Conservation (phyloP, 768 basidiomycete genomes). For the Baorangia bicolor region DNA sequence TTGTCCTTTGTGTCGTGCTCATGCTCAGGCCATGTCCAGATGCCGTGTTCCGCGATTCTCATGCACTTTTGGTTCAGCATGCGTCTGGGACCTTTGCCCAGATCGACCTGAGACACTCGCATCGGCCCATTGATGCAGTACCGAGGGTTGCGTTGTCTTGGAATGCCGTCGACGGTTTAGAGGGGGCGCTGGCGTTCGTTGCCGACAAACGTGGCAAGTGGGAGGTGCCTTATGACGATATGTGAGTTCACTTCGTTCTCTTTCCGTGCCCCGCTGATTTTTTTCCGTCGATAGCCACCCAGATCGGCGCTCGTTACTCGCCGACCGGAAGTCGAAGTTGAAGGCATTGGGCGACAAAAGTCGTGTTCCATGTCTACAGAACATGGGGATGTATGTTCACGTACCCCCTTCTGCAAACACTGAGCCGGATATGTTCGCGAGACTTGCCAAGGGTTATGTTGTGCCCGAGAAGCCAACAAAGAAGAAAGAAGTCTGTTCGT, state of each 20-base stretch:
- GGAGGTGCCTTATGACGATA: slow-evolving; percentile 80
- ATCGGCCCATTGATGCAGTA: slow-evolving; percentile 65
- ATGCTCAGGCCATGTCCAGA: slow-evolving; percentile 40
- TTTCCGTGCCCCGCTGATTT: neutral
- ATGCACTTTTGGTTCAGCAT: slow-evolving; percentile 73
- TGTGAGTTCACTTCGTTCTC: slow-evolving; percentile 44
- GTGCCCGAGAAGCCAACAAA: slow-evolving; percentile 42
- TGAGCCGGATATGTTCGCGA: slow-evolving; percentile 43
- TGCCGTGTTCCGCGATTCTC: slow-evolving; percentile 64
- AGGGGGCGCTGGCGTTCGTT: slow-evolving; percentile 66
- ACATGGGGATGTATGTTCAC: slow-evolving; percentile 49
- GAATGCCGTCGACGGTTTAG: slow-evolving; percentile 41
- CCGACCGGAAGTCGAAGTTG: slow-evolving; percentile 34
- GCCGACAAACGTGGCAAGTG: slow-evolving; percentile 49
- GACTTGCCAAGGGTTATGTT: slow-evolving; percentile 63
- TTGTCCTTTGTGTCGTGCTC: neutral
- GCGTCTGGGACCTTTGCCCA: slow-evolving; percentile 77
- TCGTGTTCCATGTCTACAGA: slow-evolving; percentile 53
- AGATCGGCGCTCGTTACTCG: slow-evolving; percentile 21
- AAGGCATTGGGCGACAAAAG: slow-evolving; percentile 64
- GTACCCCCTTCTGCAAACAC: slow-evolving; percentile 18
- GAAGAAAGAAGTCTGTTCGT: slow-evolving; percentile 45
- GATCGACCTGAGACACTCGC: slow-evolving; percentile 65
- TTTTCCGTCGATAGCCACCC: slow-evolving; percentile 36
- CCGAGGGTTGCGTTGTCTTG: slow-evolving; percentile 64